Base-by-base conservation (phyloP, 805 yeast species). In the Suhomyces xylopsoci region DNA sequence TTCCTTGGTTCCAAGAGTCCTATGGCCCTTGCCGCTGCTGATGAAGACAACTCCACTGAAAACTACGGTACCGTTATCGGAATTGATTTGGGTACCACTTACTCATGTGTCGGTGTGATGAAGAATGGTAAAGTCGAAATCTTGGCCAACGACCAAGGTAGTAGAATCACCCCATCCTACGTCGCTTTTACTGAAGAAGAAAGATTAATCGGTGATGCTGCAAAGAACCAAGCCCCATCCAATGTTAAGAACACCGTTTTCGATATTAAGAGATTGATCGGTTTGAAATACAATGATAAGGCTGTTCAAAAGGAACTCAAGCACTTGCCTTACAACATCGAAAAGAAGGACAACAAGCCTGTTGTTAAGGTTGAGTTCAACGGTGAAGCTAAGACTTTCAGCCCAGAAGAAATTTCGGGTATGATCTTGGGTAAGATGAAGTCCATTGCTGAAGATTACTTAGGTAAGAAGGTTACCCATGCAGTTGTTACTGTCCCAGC, bases 121-220 rank as follows among this genome's bases (percentile, higher is more conserved):
- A 81, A 90, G 65, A 88, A 88, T 69, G 96, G 93, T 63, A 82
- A 88, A 70, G 97, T 92, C 50, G 97, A 92, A 77, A 92, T 91
- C 74, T 88, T 91, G 70, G 97, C 97, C 67, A 91, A 91, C 73
- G 97, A 92, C 75, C 97, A 91, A 81, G 97, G 97, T 85, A 91
- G 91, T 84, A 90, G 97, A 82, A 91, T 92, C 55, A 92, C 97
- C 53, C 97, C 97, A 53, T 92, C 97, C 30, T 92, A 87, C 71
- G 97, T 92, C 52, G 97, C 97, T 43, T 91, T 91, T 80, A 89
- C 96, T 51, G 94, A 88, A 62, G 83, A 88, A 52, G 97, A 91
- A 81, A 85, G 97, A 78, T 81, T 90, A 66, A 89, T 90, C 67
- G 97, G 97, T 78, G 97, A 90, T 73, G 93, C 97, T 62, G 97